Evolutionary conservation across 495 filamentous ascomycete genomes (phyloP), one percentile per base, ranked within the genome.

Genomic region (Pseudevernia furfuracea): DNA sequence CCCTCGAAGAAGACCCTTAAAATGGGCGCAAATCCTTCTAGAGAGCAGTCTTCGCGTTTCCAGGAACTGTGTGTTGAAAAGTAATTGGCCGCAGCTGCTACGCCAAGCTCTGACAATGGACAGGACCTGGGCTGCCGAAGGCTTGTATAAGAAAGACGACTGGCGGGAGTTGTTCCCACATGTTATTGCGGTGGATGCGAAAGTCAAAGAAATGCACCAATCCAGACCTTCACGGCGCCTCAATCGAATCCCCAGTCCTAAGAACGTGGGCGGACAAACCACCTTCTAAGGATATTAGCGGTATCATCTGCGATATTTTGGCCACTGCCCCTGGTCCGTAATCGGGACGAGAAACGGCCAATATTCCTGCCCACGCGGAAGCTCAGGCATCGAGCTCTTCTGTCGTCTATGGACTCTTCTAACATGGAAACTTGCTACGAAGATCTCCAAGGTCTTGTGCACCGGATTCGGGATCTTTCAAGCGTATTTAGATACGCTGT

Each of bases 61-160:
- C 14, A 56, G 61, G 23, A 55, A 15, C 1, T 70, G 36, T 21
- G 17, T 23, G 36, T 30, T 68, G 17, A 41, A 25, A 28, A 8
- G 25, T 11, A 38, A 23, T 37, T 49, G 68, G 30, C 56, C 49
- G n/a, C 56, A 57, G 49, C 46, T 63, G 10, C 52, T 70, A n/a
- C 38, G 25, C 46, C 23, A 64, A 15, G 68, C 68, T 32, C 63
- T 68, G 23, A 48, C n/a, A 11, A 63, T 66, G 49, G 68, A 70
- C 53, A 55, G 49, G 19, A 37, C 48, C 14, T 70, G 68, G 68
- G 55, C 25, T 30, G n/a, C 23, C 5, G 57, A 63, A 37, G 62
- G 49, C 19, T 23, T 56, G n/a, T 66, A 56, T n/a, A 37, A 41
- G 23, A 46, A 56, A 12, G 49, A 63, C 28, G 23, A 63, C 39